Evolutionary conservation across 306 rosid species (phyloP).

Genomic region (Cicer yamashitae): DNA sequence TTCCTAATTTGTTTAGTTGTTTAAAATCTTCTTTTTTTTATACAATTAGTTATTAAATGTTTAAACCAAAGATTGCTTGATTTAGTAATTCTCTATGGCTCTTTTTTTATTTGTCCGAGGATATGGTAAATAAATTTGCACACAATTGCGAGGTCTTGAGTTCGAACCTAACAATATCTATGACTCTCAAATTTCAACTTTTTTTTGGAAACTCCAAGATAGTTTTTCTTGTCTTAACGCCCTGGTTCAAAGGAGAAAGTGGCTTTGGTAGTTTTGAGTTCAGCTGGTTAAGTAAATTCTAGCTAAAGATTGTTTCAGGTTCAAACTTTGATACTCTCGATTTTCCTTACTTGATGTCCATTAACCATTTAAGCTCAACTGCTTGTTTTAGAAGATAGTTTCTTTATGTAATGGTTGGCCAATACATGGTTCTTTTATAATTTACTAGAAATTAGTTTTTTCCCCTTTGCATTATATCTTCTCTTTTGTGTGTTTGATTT

Average conservation of each 20-base stretch:
- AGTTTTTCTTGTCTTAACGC: background rate
- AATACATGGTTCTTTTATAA: slow-evolving; percentile 18
- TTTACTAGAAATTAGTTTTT: background rate
- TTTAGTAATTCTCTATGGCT: slow-evolving; percentile 15
- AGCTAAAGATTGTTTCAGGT: no score
- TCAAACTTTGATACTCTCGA: no score
- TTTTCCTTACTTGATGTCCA: no score
- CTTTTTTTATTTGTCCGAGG: no score
- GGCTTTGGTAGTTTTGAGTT: no score
- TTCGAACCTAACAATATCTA: background rate
- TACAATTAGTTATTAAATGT: background rate
- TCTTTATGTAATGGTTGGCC: background rate
- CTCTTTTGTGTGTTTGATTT: background rate
- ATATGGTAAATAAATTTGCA: no score
- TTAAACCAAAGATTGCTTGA: slow-evolving; percentile 13
- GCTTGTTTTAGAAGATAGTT: background rate
- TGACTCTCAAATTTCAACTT: background rate
- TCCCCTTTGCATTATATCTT: slow-evolving; percentile 1
- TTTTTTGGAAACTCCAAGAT: background rate
- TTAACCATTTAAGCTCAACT: no score
- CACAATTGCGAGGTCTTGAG: no score
- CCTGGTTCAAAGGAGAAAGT: no score
- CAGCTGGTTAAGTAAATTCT: no score
- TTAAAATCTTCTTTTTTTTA: background rate
- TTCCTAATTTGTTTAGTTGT: slow-evolving; percentile 8